These are phyloP conservation scores for Ustilago esculenta DNA, from an alignment of 1,284 basidiomycete genomes.

Conservation along the genomic window DNA sequence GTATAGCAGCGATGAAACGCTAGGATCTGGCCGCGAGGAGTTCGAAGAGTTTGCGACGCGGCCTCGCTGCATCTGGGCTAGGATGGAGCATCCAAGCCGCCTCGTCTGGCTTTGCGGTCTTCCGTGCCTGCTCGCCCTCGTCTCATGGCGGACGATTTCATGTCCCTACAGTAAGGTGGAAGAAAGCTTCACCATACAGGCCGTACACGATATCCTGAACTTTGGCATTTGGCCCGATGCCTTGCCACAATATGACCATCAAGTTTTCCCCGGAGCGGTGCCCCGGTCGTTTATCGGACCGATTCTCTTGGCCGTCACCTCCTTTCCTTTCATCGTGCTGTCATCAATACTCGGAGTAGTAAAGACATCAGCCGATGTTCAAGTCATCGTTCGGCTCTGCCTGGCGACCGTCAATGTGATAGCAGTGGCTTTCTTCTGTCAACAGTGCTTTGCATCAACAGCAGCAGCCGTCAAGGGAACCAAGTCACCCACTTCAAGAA, in stretches of 20 bases:
- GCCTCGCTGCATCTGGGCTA: background rate
- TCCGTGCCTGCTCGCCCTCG: constrained; percentile 20
- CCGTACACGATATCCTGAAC: constrained; percentile 84
- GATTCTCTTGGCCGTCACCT: constrained; percentile 56
- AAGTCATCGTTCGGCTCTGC: constrained; percentile 78
- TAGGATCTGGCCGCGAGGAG: too few species aligned
- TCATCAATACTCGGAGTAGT: constrained; percentile 69
- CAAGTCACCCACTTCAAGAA: too few species aligned
- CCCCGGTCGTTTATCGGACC: constrained; percentile 87
- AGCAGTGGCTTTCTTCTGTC: constrained; percentile 75
- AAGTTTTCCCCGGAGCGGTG: constrained; percentile 86
- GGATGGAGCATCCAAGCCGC: constrained; percentile 9
- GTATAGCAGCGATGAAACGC: background rate
- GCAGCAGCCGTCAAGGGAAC: background rate
- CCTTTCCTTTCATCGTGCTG: constrained; percentile 61
- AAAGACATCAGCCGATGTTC: constrained; percentile 72
- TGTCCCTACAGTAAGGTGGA: constrained; percentile 93
- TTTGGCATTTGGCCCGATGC: constrained; percentile 72
- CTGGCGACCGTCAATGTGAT: constrained; percentile 77
- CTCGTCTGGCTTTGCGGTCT: constrained; percentile 23
- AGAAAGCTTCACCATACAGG: constrained; percentile 95
- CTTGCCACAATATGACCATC: constrained; percentile 81
- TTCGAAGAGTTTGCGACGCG: background rate
- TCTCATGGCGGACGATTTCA: constrained; percentile 22
- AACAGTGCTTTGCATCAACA: constrained; percentile 70